Conservation (phyloP, 495 filamentous ascomycete genomes). For the Aspergillus sclerotiicarbonarius region DNA sequence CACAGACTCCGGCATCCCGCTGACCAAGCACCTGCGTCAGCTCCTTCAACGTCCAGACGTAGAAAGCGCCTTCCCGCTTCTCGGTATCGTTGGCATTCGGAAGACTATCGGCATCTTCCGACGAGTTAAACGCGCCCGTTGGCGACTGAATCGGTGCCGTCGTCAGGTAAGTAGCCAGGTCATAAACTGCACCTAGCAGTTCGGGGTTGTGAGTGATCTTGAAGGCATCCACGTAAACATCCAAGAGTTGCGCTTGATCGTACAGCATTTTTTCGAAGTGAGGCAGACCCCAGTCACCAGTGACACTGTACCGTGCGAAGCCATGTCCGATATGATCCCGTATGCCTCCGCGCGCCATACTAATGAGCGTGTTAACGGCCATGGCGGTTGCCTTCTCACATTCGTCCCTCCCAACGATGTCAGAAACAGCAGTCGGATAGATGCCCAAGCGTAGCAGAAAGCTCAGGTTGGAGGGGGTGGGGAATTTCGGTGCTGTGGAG, state of each 20-base stretch:
- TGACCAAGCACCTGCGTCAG: constrained; percentile 74
- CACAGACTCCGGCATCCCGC: constrained; percentile 69
- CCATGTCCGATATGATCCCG: constrained; percentile 91
- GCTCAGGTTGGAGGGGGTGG: constrained; percentile 78
- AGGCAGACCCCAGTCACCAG: constrained; percentile 84
- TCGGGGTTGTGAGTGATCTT: constrained; percentile 66
- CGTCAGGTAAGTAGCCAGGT: constrained; percentile 80
- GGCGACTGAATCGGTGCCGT: constrained; percentile 59
- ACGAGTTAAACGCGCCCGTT: constrained; percentile 79
- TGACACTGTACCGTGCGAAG: constrained; percentile 88
- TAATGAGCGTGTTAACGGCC: constrained; percentile 76
- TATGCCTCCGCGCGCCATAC: constrained; percentile 83
- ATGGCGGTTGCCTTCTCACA: constrained; percentile 73
- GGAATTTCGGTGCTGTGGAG: constrained; percentile 75
- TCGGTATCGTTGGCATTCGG: constrained; percentile 72
- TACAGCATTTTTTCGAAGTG: constrained; percentile 99
- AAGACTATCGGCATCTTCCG: constrained; percentile 90
- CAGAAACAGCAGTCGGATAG: constrained; percentile 69
- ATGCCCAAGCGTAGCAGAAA: constrained; percentile 76
- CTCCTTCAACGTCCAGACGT: constrained; percentile 90
- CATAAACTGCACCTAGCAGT: constrained; percentile 76
- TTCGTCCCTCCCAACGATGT: constrained; percentile 82
- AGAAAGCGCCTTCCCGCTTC: constrained; percentile 91
- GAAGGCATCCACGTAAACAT: constrained; percentile 87
- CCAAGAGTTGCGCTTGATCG: constrained; percentile 85